These are phyloP conservation scores for Fraxinus latifolia DNA, from an alignment of 305 asterid genomes.

Conservation along the genomic window DNA sequence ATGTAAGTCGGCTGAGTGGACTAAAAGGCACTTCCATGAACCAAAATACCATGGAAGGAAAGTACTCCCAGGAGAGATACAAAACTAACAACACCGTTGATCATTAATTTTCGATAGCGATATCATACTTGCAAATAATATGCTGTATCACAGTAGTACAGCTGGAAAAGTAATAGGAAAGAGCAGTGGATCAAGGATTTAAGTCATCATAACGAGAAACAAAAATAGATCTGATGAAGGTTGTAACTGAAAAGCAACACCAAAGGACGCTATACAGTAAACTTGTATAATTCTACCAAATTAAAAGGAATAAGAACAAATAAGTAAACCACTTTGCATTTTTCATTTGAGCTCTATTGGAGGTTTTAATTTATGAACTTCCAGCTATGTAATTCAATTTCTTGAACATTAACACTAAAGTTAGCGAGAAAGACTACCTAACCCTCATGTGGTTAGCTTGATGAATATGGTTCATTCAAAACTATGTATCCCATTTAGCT, in stretches of 20 bases:
- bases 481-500: neutral
- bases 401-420: constrained; percentile 1
- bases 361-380: neutral
- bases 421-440: constrained; percentile 2
- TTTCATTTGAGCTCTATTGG: neutral
- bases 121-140: constrained; percentile 2
- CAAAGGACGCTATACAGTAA: neutral
- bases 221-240: neutral
- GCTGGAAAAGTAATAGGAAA: neutral
- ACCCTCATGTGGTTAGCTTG: neutral
- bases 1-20: constrained; percentile 11
- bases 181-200: neutral
- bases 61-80: constrained; percentile 14
- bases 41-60: constrained; percentile 9
- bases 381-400: neutral
- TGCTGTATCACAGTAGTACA: neutral
- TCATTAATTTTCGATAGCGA: neutral
- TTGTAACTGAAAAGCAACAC: constrained; percentile 1
- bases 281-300: neutral
- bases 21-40: constrained; percentile 10
- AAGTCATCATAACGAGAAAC: neutral
- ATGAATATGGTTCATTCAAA: neutral
- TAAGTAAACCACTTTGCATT: neutral
- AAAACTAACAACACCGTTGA: constrained; percentile 4
- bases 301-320: constrained; percentile 1